Conservation (phyloP, 2,329 filamentous ascomycete species). For the Fusarium heterosporum region DNA sequence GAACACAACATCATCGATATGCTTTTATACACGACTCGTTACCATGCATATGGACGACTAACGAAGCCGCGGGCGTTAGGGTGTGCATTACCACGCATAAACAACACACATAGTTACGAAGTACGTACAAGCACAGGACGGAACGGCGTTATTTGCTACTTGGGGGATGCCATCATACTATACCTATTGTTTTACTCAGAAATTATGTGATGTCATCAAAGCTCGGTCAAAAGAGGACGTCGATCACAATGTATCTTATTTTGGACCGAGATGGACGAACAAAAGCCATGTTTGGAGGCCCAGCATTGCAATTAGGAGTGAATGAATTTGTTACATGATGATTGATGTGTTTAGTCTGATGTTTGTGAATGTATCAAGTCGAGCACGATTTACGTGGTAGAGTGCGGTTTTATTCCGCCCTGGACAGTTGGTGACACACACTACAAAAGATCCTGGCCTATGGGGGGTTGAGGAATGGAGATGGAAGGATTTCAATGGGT, state of each 20-base stretch:
- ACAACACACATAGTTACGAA: conserved; percentile 41
- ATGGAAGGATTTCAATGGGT: conserved; percentile 4
- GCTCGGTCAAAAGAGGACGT: conserved; percentile 4
- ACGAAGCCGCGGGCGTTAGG: conserved; percentile 42
- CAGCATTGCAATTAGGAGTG: conserved; percentile 23
- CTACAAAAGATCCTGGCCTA: conserved; percentile 1
- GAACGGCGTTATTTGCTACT: conserved; percentile 42
- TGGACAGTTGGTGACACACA: not conserved
- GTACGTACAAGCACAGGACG: conserved; percentile 42
- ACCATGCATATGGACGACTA: conserved; percentile 24
- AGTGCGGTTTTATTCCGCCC: conserved; percentile 2
- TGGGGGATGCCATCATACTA: conserved; percentile 36
- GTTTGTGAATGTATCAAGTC: not conserved
- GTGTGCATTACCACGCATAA: conserved; percentile 40
- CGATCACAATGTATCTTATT: conserved; percentile 5
- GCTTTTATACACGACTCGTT: conserved; percentile 33
- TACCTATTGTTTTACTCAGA: conserved; percentile 44
- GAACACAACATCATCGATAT: conserved; percentile 23
- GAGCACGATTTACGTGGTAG: not conserved
- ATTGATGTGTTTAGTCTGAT: not conserved
- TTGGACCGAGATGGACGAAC: conserved; percentile 16
- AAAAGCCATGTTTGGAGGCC: conserved; percentile 30
- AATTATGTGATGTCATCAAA: conserved; percentile 19
- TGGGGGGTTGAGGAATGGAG: conserved; percentile 2
- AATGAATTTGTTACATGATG: conserved; percentile 24